Base-by-base conservation (phyloP, 2,329 filamentous ascomycete genomes). In the Colletotrichum tamarilloi region DNA sequence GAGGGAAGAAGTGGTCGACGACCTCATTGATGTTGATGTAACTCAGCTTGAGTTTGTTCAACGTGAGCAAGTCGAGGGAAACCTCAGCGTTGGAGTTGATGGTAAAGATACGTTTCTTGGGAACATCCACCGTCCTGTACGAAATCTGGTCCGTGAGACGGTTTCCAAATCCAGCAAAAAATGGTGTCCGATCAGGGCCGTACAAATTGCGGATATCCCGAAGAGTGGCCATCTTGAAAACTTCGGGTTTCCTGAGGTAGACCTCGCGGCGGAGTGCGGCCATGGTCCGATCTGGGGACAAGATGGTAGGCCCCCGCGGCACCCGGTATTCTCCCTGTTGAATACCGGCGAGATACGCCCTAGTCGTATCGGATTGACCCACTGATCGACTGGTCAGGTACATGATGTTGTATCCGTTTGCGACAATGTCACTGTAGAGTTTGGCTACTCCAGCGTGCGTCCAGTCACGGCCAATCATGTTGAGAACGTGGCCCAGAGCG, bases 211-310 rank as follows among this genome's bases (percentile, higher is more conserved):
- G 92, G 77, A 99, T 98, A 81, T 99, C 97, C 53, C 97, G 92
- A 24, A 99, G 85, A 75, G 97, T 99, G 2, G 97, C 95, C 97
- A 99, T 99, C 84, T 99, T 99, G 90, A 99, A 99, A 8, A 99
- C 95, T 80, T 99, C 95, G 0, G 97, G 97, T 82, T 99, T 98
- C 66, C 97, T 91, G 30, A 99, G 88, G 81, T 99, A 99, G 6
- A 99, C 91, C 81, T 99, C 97, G 60, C 97, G 92, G 70, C 97
- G 90, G 35, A 99, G 84, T 0, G 97, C 97, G 8, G 97, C 95
- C 85, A 98, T 97, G 1, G 95, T 98, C 67, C 97, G 90, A 82
- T 99, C 97, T 0, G 97, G 97, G 46, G 94, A 97, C 83, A 98
- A 91, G 75, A 99, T 98, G 0, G 97, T 97, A 0, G 97, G 97